These are phyloP conservation scores for Annulohypoxylon bovei DNA, from an alignment of 495 filamentous ascomycete genomes.

Conservation along the genomic window DNA sequence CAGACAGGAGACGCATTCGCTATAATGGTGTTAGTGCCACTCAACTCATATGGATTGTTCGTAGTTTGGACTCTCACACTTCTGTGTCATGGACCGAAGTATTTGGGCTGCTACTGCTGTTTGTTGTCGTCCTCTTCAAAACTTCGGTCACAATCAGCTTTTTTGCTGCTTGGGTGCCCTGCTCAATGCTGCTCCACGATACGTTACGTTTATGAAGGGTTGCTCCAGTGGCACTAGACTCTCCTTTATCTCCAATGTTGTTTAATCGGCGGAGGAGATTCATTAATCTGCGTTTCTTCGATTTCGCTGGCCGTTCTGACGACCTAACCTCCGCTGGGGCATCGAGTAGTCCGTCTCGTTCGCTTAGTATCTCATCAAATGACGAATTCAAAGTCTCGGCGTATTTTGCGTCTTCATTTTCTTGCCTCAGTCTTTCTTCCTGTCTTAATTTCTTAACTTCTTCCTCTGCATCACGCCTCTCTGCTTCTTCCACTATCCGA, in stretches of 20 bases:
- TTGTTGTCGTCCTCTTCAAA: constrained; percentile 28
- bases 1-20: constrained; percentile 57
- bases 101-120: constrained; percentile 14
- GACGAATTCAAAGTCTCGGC: constrained; percentile 2
- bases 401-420: constrained; percentile 15
- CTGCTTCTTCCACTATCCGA: constrained; percentile 44
- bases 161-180: constrained; percentile 10
- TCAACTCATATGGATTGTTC: background rate
- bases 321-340: background rate
- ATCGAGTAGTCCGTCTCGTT: background rate
- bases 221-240: constrained; percentile 41
- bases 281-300: constrained; percentile 27
- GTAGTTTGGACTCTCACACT: constrained; percentile 37
- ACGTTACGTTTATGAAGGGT: constrained; percentile 33
- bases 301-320: constrained; percentile 21
- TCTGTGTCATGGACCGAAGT: constrained; percentile 27
- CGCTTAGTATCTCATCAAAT: background rate
- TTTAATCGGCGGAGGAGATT: constrained; percentile 39
- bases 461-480: constrained; percentile 22
- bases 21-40: constrained; percentile 16
- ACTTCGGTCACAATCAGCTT: constrained; percentile 32
- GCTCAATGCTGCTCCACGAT: constrained; percentile 13
- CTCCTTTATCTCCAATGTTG: constrained; percentile 26
- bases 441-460: constrained; percentile 20
- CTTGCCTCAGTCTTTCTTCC: constrained; percentile 24